Percentiles rank a stretch among this genome's conserved stretches.
Conservation (phyloP, 495 filamentous ascomycete genomes). For the Xylaria cubensis region DNA sequence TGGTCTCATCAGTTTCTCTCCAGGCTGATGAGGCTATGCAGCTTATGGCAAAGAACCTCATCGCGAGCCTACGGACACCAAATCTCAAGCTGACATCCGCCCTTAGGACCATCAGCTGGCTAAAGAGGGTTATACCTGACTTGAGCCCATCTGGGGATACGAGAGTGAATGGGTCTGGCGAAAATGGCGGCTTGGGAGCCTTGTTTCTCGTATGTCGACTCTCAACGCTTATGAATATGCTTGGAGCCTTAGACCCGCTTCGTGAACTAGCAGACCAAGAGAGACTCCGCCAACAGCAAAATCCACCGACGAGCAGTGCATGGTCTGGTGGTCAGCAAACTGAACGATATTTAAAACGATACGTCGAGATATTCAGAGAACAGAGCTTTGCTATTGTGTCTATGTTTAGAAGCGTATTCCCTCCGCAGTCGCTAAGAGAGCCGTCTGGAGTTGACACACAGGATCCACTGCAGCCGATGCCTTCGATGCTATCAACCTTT, state of each 20-base stretch:
- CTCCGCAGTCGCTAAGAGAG: slow-evolving; percentile 49
- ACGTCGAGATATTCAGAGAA: slow-evolving; percentile 97
- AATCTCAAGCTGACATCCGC: slow-evolving; percentile 88
- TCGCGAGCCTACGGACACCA: slow-evolving; percentile 75
- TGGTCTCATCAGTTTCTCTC: slow-evolving; percentile 72
- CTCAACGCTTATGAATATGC: slow-evolving; percentile 76
- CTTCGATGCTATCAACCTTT: slow-evolving; percentile 82
- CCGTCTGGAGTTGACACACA: slow-evolving; percentile 33
- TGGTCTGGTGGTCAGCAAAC: slow-evolving; percentile 89
- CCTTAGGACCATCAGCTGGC: slow-evolving; percentile 90
- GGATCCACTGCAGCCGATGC: slow-evolving; percentile 72
- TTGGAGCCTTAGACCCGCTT: slow-evolving; percentile 85
- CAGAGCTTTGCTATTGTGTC: slow-evolving; percentile 95
- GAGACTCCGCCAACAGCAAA: slow-evolving; percentile 54
- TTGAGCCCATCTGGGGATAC: slow-evolving; percentile 55
- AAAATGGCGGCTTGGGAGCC: slow-evolving; percentile 66
- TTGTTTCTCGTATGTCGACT: slow-evolving; percentile 89
- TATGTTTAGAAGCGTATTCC: slow-evolving; percentile 90
- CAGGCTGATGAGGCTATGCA: slow-evolving; percentile 91
- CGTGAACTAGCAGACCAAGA: slow-evolving; percentile 91
- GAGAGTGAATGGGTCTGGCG: slow-evolving; percentile 45
- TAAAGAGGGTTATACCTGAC: slow-evolving; percentile 85
- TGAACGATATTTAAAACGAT: slow-evolving; percentile 91
- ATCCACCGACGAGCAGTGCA: slow-evolving; percentile 35
- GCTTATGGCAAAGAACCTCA: slow-evolving; percentile 84